These are phyloP conservation scores for Hypoxylon sp. DNA, from an alignment of 2,329 filamentous ascomycete genomes.

Conservation along the genomic window DNA sequence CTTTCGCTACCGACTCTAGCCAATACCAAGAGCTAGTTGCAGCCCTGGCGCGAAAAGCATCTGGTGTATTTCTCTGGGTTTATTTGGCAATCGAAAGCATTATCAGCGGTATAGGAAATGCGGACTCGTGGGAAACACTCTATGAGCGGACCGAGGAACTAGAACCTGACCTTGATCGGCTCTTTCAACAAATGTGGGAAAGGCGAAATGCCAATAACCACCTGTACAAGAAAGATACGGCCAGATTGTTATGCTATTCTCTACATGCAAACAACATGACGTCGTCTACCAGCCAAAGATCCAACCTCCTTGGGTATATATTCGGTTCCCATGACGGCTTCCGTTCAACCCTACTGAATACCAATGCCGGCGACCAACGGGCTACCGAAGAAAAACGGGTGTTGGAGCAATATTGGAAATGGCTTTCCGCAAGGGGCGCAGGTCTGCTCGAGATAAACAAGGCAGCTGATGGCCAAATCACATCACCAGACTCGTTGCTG, in stretches of 20 bases:
- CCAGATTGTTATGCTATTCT: neutral
- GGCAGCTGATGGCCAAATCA: neutral
- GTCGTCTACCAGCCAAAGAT: neutral
- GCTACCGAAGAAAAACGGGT: neutral
- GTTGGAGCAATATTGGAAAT: neutral
- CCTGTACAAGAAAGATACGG: neutral
- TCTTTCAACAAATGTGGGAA: neutral
- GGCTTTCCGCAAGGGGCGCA: neutral
- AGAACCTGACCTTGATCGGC: neutral
- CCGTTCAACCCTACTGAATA: neutral
- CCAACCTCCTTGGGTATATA: neutral
- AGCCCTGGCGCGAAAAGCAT: neutral
- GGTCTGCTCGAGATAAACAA: neutral
- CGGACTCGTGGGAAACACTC: neutral
- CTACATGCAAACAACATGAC: neutral
- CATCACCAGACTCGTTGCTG: neutral
- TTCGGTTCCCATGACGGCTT: neutral
- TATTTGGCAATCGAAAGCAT: neutral
- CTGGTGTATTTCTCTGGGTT: neutral
- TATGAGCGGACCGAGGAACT: neutral
- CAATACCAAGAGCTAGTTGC: neutral
- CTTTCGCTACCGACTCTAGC: neutral
- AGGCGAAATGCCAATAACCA: neutral
- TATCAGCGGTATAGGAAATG: neutral
- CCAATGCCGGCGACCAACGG: neutral